phyloP scores from a whole-genome alignment of 345 rosid species.

The Mallotus nudiflorus region DNA sequence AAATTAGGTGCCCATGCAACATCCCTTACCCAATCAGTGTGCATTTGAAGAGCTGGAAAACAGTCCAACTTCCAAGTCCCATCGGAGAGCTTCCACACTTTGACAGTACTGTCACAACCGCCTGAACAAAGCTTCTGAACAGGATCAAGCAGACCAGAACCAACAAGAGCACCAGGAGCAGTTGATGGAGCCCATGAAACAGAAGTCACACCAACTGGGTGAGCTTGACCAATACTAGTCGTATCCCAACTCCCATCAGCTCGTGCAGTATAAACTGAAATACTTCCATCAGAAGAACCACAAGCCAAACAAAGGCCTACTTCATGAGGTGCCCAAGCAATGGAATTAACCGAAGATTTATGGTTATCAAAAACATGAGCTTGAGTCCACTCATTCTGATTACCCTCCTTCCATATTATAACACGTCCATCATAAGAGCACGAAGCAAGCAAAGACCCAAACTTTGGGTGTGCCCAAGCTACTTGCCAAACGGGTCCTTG shows the following conservation, averaged over 20 bases:
- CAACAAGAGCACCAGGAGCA: constrained; percentile 24
- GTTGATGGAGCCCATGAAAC: constrained; percentile 32
- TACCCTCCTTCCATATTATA: constrained; percentile 24
- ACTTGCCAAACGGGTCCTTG: constrained; percentile 30
- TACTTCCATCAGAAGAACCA: constrained; percentile 26
- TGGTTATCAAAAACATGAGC: constrained; percentile 24
- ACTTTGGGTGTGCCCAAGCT: constrained; percentile 30
- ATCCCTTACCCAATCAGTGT: constrained; percentile 28
- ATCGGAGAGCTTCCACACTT: constrained; percentile 28
- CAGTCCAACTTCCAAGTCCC: constrained; percentile 28
- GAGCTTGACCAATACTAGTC: constrained; percentile 27
- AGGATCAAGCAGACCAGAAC: constrained; percentile 19
- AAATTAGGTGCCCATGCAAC: constrained; percentile 29
- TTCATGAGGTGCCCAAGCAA: constrained; percentile 29
- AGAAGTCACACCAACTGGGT: constrained; percentile 30
- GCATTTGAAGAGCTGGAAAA: constrained; percentile 32
- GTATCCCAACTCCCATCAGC: constrained; percentile 24
- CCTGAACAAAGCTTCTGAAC: constrained; percentile 32
- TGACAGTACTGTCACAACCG: constrained; percentile 28
- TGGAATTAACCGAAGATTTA: constrained; percentile 23
- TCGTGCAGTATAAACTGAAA: constrained; percentile 20
- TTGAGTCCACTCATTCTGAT: constrained; percentile 25
- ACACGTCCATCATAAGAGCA: constrained; percentile 29
- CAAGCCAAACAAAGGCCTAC: constrained; percentile 26
- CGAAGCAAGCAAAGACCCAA: constrained; percentile 27